These are phyloP conservation scores for Solanum lycopersicoides DNA, from an alignment of 257 asterid genomes.

Conservation along the genomic window DNA sequence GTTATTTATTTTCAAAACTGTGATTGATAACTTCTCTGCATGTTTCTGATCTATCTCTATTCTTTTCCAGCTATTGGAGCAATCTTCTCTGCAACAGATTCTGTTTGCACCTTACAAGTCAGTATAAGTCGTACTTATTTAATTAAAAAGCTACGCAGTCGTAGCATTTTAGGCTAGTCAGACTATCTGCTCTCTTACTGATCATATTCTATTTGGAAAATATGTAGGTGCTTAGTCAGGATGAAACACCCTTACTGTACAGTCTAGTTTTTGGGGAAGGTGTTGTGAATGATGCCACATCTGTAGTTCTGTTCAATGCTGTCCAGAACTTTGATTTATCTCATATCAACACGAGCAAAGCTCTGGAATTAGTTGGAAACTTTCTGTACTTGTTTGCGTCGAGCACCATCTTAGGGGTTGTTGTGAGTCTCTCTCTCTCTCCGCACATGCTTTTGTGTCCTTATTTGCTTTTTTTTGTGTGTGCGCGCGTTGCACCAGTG, in stretches of 20 bases:
- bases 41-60: slow-evolving; percentile 1
- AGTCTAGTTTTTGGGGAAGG: slow-evolving; percentile 99
- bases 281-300: slow-evolving; percentile 96
- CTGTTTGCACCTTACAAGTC: slow-evolving; percentile 99
- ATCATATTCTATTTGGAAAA: slow-evolving; percentile 2
- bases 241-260: slow-evolving; percentile 92
- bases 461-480: neutral
- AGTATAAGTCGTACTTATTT: neutral
- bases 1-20: neutral
- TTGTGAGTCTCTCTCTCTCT: slow-evolving; percentile 34
- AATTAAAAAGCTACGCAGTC: neutral
- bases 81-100: slow-evolving; percentile 95
- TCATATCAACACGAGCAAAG: slow-evolving; percentile 42
- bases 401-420: slow-evolving; percentile 77
- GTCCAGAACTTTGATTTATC: slow-evolving; percentile 87
- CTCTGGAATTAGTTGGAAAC: slow-evolving; percentile 66
- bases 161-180: neutral
- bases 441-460: neutral
- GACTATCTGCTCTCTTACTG: neutral
- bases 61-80: slow-evolving; percentile 82
- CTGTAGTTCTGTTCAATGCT: slow-evolving; percentile 94
- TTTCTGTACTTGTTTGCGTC: slow-evolving; percentile 64
- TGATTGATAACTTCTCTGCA: neutral
- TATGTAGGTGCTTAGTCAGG: slow-evolving; percentile 87
- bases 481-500: neutral